Base-by-base conservation (phyloP, 192 early-diverging fungal genomes). In the Linnemannia elongata region DNA sequence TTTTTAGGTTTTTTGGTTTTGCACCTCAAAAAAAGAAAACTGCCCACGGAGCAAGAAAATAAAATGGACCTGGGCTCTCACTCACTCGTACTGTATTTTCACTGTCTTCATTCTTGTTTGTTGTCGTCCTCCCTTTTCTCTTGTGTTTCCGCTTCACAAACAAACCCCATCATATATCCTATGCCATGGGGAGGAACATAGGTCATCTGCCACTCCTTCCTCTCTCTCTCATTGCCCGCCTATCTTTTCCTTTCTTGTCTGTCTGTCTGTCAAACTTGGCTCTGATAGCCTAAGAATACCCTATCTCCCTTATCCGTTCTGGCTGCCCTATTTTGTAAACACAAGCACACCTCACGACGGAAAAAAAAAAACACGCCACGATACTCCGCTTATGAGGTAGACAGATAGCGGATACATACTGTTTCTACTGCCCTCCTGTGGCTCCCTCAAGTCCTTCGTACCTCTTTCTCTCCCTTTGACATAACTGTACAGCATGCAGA, bases 21-120 rank as follows among this genome's bases (percentile, higher is more conserved):
- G 12, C 10, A 0, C 8, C 30, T 33, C 30, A 20, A 8, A 22
- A 39, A 38, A 33, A 47, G 72, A 49, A 80, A 63, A 20, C 36
- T 80, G 79, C 79, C 79, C 79, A 80, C 79, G 79, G 79, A 80
- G 79, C 79, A 80, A 35, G 49, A 52, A 75, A 55, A 9, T 22
- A 18, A 36, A 54, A 30, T 9, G 18, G 66, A 69, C 9, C 7
- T 30, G 63, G 66, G 77, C 77, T 49, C 75, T 60, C 74, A 55
- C 74, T 72, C 36, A 2, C 5, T 55, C 33, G n/a, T 45, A 38
- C 42, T n/a, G n/a, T n/a, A n/a, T n/a, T n/a, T n/a, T 24, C 63
- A 47, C 39, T 78, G 68, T 55, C 8, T 52, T 52, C 18, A 52
- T 52, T 52, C 18, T 52, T 52, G 47, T 18, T 57, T n/a, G 38